These are phyloP conservation scores for Hypomontagnella monticulosa DNA, from an alignment of 495 filamentous ascomycete species.

Conservation along the genomic window DNA sequence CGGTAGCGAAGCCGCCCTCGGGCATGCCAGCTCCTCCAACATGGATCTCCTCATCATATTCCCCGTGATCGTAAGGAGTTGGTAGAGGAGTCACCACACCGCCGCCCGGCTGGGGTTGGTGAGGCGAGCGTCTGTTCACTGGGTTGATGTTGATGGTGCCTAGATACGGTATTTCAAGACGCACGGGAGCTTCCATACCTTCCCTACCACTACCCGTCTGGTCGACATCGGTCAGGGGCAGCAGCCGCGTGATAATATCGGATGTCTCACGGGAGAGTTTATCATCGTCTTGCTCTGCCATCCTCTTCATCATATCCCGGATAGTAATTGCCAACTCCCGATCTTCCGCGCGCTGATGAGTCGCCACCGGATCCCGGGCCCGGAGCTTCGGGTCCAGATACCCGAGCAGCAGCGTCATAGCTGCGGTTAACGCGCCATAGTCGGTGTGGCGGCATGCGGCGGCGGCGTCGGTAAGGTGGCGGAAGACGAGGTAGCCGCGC, in stretches of 20 bases:
- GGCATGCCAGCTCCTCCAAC: neutral
- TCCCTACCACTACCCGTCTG: constrained; percentile 10
- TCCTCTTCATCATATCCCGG: constrained; percentile 52
- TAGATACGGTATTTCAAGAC: constrained; percentile 58
- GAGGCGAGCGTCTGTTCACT: constrained; percentile 18
- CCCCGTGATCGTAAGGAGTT: neutral
- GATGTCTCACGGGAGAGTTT: constrained; percentile 53
- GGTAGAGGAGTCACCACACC: neutral
- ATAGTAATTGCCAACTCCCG: constrained; percentile 45
- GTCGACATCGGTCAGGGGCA: constrained; percentile 50
- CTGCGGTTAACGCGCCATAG: constrained; percentile 56
- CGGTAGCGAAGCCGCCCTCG: neutral
- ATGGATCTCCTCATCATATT: neutral
- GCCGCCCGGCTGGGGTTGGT: constrained; percentile 1
- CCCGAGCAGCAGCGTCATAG: constrained; percentile 56
- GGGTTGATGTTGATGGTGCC: constrained; percentile 59
- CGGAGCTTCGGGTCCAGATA: constrained; percentile 49
- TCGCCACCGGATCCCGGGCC: constrained; percentile 41
- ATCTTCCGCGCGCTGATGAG: constrained; percentile 51
- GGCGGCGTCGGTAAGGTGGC: constrained; percentile 44
- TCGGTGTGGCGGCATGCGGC: constrained; percentile 56
- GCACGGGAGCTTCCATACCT: constrained; percentile 35
- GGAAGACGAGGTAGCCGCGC: constrained; percentile 52
- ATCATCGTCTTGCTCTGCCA: constrained; percentile 49
- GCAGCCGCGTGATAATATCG: constrained; percentile 53